phyloP scores from a whole-genome alignment of 371 early-diverging fungal species.

The Pancytospora philotis region DNA sequence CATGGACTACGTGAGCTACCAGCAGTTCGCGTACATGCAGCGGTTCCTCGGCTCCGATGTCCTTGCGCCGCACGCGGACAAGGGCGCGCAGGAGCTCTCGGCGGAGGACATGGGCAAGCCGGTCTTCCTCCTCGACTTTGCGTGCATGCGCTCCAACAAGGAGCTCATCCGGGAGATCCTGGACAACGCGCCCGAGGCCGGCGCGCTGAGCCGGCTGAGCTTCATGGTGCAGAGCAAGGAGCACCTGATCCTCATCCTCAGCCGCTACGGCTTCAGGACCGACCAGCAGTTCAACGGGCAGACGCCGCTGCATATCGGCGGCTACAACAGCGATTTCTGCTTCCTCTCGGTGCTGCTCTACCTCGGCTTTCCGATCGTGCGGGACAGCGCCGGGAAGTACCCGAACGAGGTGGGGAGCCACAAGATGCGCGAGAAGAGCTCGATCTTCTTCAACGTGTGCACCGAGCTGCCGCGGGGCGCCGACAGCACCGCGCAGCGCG shows the following conservation, averaged over 20 bases:
- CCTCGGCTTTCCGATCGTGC: constrained; percentile 11
- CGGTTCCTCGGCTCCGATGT: constrained; percentile 8
- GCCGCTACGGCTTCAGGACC: constrained; percentile 11
- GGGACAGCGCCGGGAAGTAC: neutral
- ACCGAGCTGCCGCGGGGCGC: neutral
- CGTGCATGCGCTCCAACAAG: constrained; percentile 31
- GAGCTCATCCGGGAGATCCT: constrained; percentile 24
- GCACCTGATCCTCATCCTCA: constrained; percentile 27
- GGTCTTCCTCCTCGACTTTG: constrained; percentile 46
- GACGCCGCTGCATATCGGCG: constrained; percentile 33
- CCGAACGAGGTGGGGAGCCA: constrained; percentile 15
- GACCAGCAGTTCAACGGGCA: constrained; percentile 36
- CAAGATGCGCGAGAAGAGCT: neutral
- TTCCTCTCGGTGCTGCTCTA: constrained; percentile 14
- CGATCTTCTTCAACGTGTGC: constrained; percentile 7
- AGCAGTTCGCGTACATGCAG: constrained; percentile 23
- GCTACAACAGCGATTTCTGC: neutral
- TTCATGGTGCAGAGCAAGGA: constrained; percentile 30
- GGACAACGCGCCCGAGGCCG: constrained; percentile 26
- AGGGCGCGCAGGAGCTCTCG: constrained; percentile 6
- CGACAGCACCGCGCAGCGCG: neutral
- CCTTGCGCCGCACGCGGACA: too few species aligned
- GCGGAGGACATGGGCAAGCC: constrained; percentile 26
- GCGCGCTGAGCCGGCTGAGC: constrained; percentile 8
- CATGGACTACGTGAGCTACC: constrained; percentile 35